Conservation (phyloP, 768 basidiomycete species). For the Saitozyma sp. region DNA sequence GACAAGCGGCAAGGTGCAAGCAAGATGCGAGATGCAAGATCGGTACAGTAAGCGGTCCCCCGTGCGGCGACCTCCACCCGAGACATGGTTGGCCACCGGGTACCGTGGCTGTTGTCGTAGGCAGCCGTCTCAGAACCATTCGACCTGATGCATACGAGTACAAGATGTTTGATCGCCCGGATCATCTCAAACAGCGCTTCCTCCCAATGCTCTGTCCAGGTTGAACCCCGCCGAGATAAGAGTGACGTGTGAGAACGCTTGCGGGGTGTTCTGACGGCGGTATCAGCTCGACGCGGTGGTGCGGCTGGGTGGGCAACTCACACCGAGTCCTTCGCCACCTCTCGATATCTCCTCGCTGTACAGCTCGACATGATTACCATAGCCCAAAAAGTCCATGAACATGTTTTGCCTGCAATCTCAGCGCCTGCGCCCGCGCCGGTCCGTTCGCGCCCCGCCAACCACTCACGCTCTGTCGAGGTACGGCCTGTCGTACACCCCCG, state of each 20-base stretch:
- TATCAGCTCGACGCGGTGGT: not conserved
- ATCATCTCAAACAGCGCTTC: not conserved
- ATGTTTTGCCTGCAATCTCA: slow-evolving; percentile 56
- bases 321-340: slow-evolving; percentile 72
- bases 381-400: slow-evolving; percentile 71
- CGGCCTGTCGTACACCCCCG: slow-evolving; percentile 70
- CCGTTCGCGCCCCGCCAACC: slow-evolving; percentile 21
- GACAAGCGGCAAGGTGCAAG: no score
- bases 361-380: slow-evolving; percentile 81
- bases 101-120: no score
- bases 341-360: slow-evolving; percentile 64
- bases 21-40: no score
- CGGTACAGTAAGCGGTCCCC: no score
- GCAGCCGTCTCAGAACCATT: no score
- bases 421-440: not conserved
- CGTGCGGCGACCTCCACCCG: no score
- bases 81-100: no score
- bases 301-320: slow-evolving; percentile 13
- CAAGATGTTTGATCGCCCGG: no score
- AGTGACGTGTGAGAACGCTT: slow-evolving; percentile 54
- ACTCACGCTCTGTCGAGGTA: slow-evolving; percentile 64
- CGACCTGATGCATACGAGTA: no score
- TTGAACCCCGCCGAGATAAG: slow-evolving; percentile 51
- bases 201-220: slow-evolving; percentile 42
- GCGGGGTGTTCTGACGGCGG: slow-evolving; percentile 47